phyloP scores from a whole-genome alignment of 2,329 filamentous ascomycete species.

The Fusarium phyllophilum region DNA sequence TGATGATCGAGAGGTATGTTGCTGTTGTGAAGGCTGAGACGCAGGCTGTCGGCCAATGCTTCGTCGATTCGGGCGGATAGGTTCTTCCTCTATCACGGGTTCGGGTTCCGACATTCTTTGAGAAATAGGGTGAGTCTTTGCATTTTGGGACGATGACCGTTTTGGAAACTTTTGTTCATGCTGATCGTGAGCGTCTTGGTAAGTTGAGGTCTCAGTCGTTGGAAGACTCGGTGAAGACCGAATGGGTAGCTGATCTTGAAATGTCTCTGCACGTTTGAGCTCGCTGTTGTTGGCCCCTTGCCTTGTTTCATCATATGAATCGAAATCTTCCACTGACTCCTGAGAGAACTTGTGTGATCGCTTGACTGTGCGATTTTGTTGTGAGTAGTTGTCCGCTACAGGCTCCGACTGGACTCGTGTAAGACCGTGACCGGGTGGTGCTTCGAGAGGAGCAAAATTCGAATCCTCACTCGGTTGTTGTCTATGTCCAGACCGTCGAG shows the following conservation, averaged over 20 bases:
- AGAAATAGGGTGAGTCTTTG: slow-evolving; percentile 57
- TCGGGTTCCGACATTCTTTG: slow-evolving; percentile 42
- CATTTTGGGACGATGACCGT: slow-evolving; percentile 64
- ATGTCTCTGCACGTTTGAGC: slow-evolving; percentile 37
- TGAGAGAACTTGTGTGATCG: slow-evolving; percentile 61
- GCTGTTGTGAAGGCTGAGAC: slow-evolving; percentile 38
- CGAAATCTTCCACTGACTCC: slow-evolving; percentile 56
- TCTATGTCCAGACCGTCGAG: slow-evolving; percentile 74
- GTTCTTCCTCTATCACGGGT: slow-evolving; percentile 52
- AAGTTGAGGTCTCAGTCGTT: slow-evolving; percentile 72
- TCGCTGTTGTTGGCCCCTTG: slow-evolving; percentile 46
- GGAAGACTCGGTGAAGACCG: slow-evolving; percentile 50
- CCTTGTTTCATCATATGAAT: slow-evolving; percentile 56
- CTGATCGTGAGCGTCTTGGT: slow-evolving; percentile 51
- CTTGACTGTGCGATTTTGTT: slow-evolving; percentile 62
- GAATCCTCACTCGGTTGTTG: slow-evolving; percentile 68
- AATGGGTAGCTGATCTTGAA: slow-evolving; percentile 48
- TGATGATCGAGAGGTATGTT: slow-evolving; percentile 44
- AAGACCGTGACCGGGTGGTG: slow-evolving; percentile 63
- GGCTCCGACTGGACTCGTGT: slow-evolving; percentile 78
- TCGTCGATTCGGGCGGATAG: slow-evolving; percentile 54
- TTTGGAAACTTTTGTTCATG: slow-evolving; percentile 57
- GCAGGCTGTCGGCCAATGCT: slow-evolving; percentile 29
- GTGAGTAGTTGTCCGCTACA: slow-evolving; percentile 63
- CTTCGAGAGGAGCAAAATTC: slow-evolving; percentile 53